Evolutionary conservation across 2,329 filamentous ascomycete species (phyloP).

Genomic region (Aspergillus latus): DNA sequence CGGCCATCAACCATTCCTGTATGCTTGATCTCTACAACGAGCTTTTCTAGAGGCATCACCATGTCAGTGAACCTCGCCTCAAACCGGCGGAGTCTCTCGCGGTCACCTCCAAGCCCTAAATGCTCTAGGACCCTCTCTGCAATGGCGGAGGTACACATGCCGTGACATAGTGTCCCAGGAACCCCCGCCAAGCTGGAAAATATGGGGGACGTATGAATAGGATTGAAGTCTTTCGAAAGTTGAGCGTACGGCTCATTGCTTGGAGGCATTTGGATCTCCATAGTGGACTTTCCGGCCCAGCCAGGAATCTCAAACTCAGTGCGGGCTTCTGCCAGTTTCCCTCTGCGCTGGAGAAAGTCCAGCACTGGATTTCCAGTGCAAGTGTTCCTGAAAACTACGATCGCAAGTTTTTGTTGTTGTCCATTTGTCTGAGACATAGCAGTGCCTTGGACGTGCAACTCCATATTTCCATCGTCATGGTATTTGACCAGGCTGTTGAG

Average conservation of each 20-base stretch:
- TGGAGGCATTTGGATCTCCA: constrained; percentile 81
- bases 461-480: background rate
- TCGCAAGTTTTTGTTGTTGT: constrained; percentile 3
- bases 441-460: constrained; percentile 14
- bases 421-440: constrained; percentile 3
- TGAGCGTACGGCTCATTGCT: constrained; percentile 95
- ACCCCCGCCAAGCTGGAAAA: constrained; percentile 94
- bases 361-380: constrained; percentile 20
- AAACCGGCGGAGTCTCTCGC: constrained; percentile 91
- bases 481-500: constrained; percentile 13
- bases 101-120: constrained; percentile 87
- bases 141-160: constrained; percentile 96
- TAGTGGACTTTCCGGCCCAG: constrained; percentile 25
- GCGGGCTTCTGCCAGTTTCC: background rate
- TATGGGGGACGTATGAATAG: constrained; percentile 91
- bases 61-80: constrained; percentile 89
- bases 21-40: constrained; percentile 88
- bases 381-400: constrained; percentile 10
- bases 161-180: constrained; percentile 92
- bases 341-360: constrained; percentile 21
- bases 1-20: constrained; percentile 93
- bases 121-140: constrained; percentile 90
- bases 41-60: constrained; percentile 91
- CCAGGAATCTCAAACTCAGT: constrained; percentile 9
- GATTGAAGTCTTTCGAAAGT: constrained; percentile 95